phyloP scores from a whole-genome alignment of 371 early-diverging fungal genomes.

The Apophysomyces sp. region DNA sequence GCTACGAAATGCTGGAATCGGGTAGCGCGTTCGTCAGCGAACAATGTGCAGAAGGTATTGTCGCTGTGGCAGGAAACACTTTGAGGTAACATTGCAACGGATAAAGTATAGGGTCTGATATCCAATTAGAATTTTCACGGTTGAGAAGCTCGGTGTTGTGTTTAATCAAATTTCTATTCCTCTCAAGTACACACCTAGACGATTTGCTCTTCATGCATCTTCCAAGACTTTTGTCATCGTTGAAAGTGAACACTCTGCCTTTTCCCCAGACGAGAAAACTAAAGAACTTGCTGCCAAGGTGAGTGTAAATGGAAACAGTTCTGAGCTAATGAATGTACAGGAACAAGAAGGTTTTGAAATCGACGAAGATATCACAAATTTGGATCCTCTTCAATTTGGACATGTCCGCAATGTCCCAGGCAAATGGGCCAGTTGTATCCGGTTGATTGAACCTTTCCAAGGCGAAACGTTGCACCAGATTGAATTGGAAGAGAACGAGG shows the following conservation, averaged over 20 bases:
- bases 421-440: conserved; percentile 89
- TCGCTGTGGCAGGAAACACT: conserved; percentile 84
- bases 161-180: conserved; percentile 87
- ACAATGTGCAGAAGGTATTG: conserved; percentile 88
- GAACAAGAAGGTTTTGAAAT: conserved; percentile 55
- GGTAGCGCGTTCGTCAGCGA: conserved; percentile 89
- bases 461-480: conserved; percentile 69
- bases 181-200: conserved; percentile 88
- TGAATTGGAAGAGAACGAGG: conserved; percentile 86
- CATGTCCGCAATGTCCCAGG: conserved; percentile 68
- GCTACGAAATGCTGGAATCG: conserved; percentile 78
- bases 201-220: conserved; percentile 69
- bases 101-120: background rate
- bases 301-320: background rate
- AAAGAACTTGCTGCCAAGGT: conserved; percentile 54
- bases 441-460: conserved; percentile 82
- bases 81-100: conserved; percentile 39
- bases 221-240: conserved; percentile 84
- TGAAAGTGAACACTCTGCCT: conserved; percentile 85
- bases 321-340: conserved; percentile 2
- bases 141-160: conserved; percentile 81
- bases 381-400: conserved; percentile 67
- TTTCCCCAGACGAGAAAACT: conserved; percentile 63
- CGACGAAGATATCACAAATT: conserved; percentile 45
- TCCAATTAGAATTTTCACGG: conserved; percentile 68